phyloP scores from a whole-genome alignment of 306 rosid species.

The Castanea crenata region DNA sequence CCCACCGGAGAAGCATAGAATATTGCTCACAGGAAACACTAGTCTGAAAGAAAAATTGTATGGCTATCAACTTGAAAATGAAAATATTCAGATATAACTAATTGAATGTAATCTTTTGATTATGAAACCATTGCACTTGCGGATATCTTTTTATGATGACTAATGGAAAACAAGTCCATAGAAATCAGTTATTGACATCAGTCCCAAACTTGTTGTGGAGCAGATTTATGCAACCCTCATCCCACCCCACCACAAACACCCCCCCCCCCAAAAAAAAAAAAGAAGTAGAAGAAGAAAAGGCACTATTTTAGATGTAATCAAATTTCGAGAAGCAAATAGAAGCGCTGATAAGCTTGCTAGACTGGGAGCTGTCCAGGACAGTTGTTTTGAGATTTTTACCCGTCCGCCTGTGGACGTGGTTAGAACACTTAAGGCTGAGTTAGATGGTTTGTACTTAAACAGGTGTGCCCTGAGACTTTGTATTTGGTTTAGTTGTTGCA shows the following conservation, averaged over 20 bases:
- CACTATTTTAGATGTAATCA: too few relatives aligned
- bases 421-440: too few relatives aligned
- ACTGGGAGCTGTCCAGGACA: too few relatives aligned
- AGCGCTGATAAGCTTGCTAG: too few relatives aligned
- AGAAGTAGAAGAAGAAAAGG: too few relatives aligned
- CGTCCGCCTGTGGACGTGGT: too few relatives aligned
- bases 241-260: background rate
- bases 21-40: slow-evolving; percentile 27
- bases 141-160: background rate
- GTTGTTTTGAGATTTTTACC: too few relatives aligned
- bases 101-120: background rate
- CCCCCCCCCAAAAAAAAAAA: background rate
- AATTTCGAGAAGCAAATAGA: too few relatives aligned
- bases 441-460: too few relatives aligned
- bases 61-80: slow-evolving; percentile 6
- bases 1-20: slow-evolving; percentile 21
- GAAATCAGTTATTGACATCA: background rate
- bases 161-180: background rate
- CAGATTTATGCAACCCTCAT: background rate
- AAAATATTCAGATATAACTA: background rate
- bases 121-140: background rate
- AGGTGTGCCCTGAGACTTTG: too few relatives aligned
- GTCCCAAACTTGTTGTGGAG: background rate
- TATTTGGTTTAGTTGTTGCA: too few relatives aligned
- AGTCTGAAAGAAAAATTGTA: background rate